Conservation (phyloP, 2,329 filamentous ascomycete genomes). For the Trichoderma sp. region DNA sequence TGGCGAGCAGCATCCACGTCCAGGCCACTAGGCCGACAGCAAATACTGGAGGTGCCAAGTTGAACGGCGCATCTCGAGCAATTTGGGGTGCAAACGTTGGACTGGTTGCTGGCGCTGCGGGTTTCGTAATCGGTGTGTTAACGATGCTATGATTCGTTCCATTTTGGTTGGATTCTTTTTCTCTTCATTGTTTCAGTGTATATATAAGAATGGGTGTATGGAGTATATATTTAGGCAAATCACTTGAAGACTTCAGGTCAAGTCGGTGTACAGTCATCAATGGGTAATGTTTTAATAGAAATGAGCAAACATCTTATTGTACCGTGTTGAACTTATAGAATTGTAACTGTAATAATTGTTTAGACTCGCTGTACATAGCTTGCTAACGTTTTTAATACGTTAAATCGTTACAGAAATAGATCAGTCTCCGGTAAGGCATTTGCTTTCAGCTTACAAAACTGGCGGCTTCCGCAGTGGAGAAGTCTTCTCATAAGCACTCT, state of each 20-base stretch:
- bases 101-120: neutral
- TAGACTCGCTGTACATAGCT: neutral
- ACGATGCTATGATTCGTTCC: conserved; percentile 12
- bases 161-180: neutral
- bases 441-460: neutral
- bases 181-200: neutral
- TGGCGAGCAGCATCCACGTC: conserved; percentile 40
- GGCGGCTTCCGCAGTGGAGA: conserved; percentile 21
- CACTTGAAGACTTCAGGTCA: neutral
- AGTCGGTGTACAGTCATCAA: neutral
- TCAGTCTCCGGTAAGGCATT: too few species aligned
- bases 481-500: conserved; percentile 24
- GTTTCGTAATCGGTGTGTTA: neutral
- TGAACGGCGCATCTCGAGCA: neutral
- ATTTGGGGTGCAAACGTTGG: neutral
- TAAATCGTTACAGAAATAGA: too few species aligned
- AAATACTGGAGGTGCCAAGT: conserved; percentile 26
- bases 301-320: neutral
- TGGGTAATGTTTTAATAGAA: neutral
- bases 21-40: conserved; percentile 36
- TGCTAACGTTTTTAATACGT: neutral
- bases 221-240: neutral
- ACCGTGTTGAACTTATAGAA: neutral
- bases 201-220: neutral
- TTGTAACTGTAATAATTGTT: neutral